Conservation (phyloP, 202 grass and related monocot genomes). For the Bolboschoenoplectus hybrid region DNA sequence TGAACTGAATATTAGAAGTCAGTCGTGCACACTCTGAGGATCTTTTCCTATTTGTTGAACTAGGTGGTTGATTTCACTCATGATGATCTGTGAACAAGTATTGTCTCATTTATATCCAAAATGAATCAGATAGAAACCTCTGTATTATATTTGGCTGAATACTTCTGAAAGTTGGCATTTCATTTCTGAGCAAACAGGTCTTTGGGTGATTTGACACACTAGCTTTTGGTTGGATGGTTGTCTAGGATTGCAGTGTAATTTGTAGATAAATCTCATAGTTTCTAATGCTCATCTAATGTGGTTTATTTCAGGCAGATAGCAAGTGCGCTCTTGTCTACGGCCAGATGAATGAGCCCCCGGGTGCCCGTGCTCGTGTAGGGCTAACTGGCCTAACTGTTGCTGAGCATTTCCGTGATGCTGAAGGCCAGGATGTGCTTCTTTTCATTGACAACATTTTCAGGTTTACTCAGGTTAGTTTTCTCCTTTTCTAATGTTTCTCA, state of each 20-base stretch:
- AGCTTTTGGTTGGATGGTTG: not conserved
- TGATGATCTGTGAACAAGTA: not conserved
- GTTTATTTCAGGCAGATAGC: constrained; percentile 67
- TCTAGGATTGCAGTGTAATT: not conserved
- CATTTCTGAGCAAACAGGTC: not conserved
- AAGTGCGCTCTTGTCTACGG: constrained; percentile 99
- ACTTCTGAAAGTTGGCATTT: not conserved
- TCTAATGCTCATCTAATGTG: not conserved
- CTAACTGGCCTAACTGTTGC: constrained; percentile 95
- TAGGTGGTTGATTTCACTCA: not conserved
- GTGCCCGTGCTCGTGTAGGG: constrained; percentile 97
- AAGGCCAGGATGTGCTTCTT: constrained; percentile 98
- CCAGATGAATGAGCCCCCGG: constrained; percentile 99
- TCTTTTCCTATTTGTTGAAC: not conserved
- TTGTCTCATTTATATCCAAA: not conserved
- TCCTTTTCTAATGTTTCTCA: not conserved
- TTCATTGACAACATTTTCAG: constrained; percentile 99
- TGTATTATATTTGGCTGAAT: not conserved
- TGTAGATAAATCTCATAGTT: not conserved
- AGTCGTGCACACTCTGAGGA: not conserved
- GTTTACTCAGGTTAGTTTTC: constrained; percentile 79
- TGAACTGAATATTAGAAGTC: not conserved
- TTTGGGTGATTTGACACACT: not conserved
- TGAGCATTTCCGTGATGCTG: constrained; percentile 96
- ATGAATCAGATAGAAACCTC: not conserved